These are phyloP conservation scores for Kondoa malvinella DNA, from an alignment of 768 basidiomycete species.

Conservation along the genomic window DNA sequence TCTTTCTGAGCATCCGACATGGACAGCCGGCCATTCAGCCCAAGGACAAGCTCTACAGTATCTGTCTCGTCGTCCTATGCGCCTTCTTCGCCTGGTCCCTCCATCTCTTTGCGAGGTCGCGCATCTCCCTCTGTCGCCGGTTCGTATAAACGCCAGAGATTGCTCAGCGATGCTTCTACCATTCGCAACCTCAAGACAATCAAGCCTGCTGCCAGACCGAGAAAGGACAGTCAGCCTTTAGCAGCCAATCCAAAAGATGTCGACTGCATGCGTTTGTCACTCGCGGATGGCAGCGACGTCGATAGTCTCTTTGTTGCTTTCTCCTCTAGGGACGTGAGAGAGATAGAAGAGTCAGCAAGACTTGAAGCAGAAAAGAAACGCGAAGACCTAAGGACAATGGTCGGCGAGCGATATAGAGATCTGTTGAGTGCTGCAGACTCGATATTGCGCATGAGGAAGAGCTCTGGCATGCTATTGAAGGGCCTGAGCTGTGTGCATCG, in stretches of 20 bases:
- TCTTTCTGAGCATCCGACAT: neutral
- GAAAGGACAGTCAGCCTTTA: neutral
- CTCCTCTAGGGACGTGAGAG: constrained; percentile 26
- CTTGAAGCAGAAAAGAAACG: constrained; percentile 23
- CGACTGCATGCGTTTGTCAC: constrained; percentile 2
- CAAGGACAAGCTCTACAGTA: constrained; percentile 9
- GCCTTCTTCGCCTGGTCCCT: constrained; percentile 14
- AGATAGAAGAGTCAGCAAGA: constrained; percentile 23
- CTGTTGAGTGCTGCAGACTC: constrained; percentile 26
- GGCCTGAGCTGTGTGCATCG: constrained; percentile 5
- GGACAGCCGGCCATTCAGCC: no score
- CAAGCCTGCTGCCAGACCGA: neutral
- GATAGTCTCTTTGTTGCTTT: constrained; percentile 25
- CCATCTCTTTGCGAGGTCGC: constrained; percentile 6
- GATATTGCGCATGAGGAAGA: constrained; percentile 27
- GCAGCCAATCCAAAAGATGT: constrained; percentile 11
- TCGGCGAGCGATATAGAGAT: constrained; percentile 29
- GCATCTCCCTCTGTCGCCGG: neutral
- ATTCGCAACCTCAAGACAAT: neutral
- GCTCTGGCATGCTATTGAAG: constrained; percentile 9
- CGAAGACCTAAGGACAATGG: constrained; percentile 27
- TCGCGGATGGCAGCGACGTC: constrained; percentile 20
- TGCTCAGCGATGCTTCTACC: constrained; percentile 1
- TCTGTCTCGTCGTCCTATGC: constrained; percentile 10
- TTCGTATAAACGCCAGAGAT: neutral